Conservation (phyloP, 2,329 filamentous ascomycete species). For the Cladorrhinum sp. region DNA sequence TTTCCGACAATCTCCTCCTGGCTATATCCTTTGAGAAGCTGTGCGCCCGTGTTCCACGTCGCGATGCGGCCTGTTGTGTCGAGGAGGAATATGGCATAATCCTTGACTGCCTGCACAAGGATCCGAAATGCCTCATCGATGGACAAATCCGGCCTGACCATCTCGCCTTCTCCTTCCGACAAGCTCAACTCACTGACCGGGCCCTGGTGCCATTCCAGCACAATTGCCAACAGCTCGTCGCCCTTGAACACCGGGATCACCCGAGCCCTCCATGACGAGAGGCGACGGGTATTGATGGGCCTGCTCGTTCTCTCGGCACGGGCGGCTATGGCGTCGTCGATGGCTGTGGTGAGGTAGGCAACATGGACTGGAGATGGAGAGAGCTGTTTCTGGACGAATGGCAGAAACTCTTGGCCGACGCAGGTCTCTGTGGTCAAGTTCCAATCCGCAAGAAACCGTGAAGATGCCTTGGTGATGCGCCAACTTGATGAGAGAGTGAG, state of each 20-base stretch:
- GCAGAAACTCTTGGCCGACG: constrained; percentile 30
- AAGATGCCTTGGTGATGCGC: constrained; percentile 32
- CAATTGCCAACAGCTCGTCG: constrained; percentile 30
- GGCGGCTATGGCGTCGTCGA: constrained; percentile 31
- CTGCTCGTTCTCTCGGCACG: constrained; percentile 27
- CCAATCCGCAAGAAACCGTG: constrained; percentile 31
- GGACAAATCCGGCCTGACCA: constrained; percentile 34
- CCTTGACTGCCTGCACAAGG: constrained; percentile 58
- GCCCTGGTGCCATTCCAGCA: constrained; percentile 34
- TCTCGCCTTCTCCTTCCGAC: constrained; percentile 18
- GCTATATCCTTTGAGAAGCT: constrained; percentile 54
- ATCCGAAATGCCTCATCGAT: constrained; percentile 51
- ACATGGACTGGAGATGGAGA: constrained; percentile 29
- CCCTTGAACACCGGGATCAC: constrained; percentile 33
- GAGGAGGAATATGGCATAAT: constrained; percentile 62
- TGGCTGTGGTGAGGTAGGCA: constrained; percentile 27
- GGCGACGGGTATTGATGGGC: constrained; percentile 23
- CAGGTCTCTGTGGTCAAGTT: constrained; percentile 26
- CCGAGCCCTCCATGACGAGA: constrained; percentile 32
- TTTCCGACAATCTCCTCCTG: constrained; percentile 53
- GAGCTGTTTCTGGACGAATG: constrained; percentile 28
- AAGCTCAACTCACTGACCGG: constrained; percentile 3
- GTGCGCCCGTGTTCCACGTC: constrained; percentile 57
- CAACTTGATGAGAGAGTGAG: constrained; percentile 32
- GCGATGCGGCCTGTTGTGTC: constrained; percentile 53